Evolutionary conservation across 2,329 filamentous ascomycete species (phyloP), one percentile per base, ranked within the genome.

Genomic region (Chalaropsis thielavioides): DNA sequence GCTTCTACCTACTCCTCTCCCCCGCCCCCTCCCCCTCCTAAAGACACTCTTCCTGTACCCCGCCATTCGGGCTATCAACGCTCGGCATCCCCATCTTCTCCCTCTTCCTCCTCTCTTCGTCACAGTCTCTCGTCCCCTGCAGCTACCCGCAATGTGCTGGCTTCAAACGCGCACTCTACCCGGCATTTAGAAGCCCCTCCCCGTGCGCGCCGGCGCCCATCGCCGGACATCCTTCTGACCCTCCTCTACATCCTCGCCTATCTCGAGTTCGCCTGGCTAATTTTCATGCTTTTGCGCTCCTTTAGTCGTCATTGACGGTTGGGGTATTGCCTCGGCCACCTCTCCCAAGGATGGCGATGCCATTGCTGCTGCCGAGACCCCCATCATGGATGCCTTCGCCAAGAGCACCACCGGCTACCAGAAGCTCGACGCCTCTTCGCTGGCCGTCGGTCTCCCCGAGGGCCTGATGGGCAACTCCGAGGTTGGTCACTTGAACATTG

Each of bases 381-480:
- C 94, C 59, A 84, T 88, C 75, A 99, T 99, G 94, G 92, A 96
- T 76, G 85, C 84, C 68, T 92, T 99, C 75, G 89, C 87, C 73
- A 85, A 88, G 76, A 88, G 86, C 69, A 79, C 86, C 40, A 86
- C 92, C 72, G 92, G 92, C 68, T 99, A 87, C 79, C 90, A 89
- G 69, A 86, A 95, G 78, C 87, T 99, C 68, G 94, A 99, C 71
- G 94, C 94, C 66, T 97, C 94, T 1, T 97, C 94, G 54, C 83
- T 96, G 67, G 94, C 94, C 58, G 94, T 99, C 69, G 94, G 94
- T 70, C 84, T 99, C 63, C 94, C 94, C 22, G 92, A 99, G 75
- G 94, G 94, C 67, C 81, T 99, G 70, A 99, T 99, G 94, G 94
- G 94, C 70, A 99, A 99, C 81, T 95, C 90, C 71, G 94, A 99